A percentile compares a stretch with the other conserved stretches of the same genome.
Conservation (phyloP, 208 protist species). For the Trypanosoma avium region DNA sequence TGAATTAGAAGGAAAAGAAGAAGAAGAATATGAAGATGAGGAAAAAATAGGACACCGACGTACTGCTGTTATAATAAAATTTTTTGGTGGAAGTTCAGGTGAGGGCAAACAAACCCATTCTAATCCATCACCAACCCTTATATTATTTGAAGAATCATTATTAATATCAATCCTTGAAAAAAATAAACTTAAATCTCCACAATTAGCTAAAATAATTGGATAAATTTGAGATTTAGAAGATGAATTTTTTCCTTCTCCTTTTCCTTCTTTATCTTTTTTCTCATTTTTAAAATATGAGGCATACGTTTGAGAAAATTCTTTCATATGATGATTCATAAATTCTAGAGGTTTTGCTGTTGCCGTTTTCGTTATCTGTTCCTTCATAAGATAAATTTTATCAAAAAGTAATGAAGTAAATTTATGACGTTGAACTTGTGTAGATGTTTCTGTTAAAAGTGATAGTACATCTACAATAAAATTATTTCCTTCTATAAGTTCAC, state of each 20-base stretch:
- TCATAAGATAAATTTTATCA: conserved; percentile 25
- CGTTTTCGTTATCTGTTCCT: not conserved
- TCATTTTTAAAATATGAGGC: conserved; percentile 19
- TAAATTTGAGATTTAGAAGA: conserved; percentile 9
- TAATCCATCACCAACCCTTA: conserved; percentile 2
- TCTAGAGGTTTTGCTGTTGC: conserved; percentile 1
- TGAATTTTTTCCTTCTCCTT: too few relatives aligned
- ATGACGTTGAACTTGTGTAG: conserved; percentile 48
- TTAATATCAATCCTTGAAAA: conserved; percentile 26
- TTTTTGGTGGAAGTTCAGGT: conserved; percentile 37
- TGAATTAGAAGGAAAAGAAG: not conserved
- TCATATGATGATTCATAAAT: conserved; percentile 12
- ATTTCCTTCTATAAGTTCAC: conserved; percentile 30
- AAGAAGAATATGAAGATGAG: not conserved
- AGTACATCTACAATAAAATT: conserved; percentile 31
- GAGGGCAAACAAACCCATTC: conserved; percentile 48
- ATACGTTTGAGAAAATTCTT: conserved; percentile 24
- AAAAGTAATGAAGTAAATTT: conserved; percentile 42
- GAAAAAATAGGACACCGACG: not conserved
- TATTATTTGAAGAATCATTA: not conserved
- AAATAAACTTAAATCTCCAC: conserved; percentile 40
- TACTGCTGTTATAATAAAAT: conserved; percentile 4
- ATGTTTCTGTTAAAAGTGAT: conserved; percentile 31
- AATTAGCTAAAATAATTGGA: conserved; percentile 24
- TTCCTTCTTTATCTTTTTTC: not conserved